Evolutionary conservation across 78 protist genomes (phyloP).

Genomic region (Dictyostelium capitatum): DNA sequence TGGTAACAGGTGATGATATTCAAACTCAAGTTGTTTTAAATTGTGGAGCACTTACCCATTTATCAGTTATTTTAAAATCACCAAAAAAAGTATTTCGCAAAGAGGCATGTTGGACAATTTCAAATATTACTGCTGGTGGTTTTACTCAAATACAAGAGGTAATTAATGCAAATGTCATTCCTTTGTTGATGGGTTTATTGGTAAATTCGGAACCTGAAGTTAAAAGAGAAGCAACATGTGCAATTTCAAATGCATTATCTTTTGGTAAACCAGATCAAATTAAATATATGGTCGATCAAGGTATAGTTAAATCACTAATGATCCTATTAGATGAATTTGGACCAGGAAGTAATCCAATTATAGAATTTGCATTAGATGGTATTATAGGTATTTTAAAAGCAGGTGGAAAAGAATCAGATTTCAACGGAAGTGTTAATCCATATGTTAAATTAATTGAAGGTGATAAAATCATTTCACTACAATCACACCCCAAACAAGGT

Average conservation of each 20-base stretch:
- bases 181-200: slow-evolving; percentile 77
- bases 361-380: no score
- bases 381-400: no score
- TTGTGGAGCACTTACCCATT: slow-evolving; percentile 33
- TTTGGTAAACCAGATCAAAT: slow-evolving; percentile 92
- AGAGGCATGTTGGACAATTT: slow-evolving; percentile 98
- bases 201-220: slow-evolving; percentile 91
- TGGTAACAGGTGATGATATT: slow-evolving; percentile 96
- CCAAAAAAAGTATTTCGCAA: slow-evolving; percentile 83
- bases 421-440: no score
- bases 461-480: no score
- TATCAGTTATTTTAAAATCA: background rate
- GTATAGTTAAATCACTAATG: slow-evolving; percentile 89
- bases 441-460: no score
- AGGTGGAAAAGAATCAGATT: no score
- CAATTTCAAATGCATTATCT: no score
- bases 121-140: slow-evolving; percentile 98
- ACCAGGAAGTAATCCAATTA: no score
- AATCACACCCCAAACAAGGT: no score
- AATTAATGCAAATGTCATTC: slow-evolving; percentile 41
- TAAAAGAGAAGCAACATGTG: slow-evolving; percentile 98
- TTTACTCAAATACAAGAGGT: slow-evolving; percentile 76
- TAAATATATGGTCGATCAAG: slow-evolving; percentile 31
- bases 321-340: slow-evolving; percentile 87
- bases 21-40: slow-evolving; percentile 95